These are phyloP conservation scores for Phytophthora pinifolia DNA, from an alignment of 352 stramenopile species.

Conservation along the genomic window DNA sequence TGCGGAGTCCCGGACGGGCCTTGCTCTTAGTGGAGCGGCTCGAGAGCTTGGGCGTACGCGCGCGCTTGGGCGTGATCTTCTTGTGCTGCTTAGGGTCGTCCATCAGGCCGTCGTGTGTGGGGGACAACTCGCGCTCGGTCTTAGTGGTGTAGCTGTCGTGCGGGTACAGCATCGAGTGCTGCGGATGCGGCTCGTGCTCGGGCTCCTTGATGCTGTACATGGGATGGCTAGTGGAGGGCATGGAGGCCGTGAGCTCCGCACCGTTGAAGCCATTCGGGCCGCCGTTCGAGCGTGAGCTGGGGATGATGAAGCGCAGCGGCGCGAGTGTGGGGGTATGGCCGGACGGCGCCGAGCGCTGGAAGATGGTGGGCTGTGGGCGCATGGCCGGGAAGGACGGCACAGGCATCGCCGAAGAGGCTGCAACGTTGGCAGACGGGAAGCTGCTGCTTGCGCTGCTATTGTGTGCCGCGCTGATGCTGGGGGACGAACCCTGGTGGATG, in stretches of 20 bases:
- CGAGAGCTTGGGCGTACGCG: conserved; percentile 53
- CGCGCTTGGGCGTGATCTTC: conserved; percentile 53
- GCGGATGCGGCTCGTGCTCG: conserved; percentile 28
- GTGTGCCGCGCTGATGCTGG: conserved; percentile 9
- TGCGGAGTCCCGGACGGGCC: conserved; percentile 77
- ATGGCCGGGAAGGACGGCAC: conserved; percentile 53
- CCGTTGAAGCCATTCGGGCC: conserved; percentile 20
- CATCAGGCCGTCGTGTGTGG: conserved; percentile 1
- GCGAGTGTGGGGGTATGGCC: conserved; percentile 53
- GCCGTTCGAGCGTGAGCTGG: conserved; percentile 36
- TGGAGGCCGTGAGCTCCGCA: conserved; percentile 2
- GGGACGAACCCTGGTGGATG: conserved; percentile 48
- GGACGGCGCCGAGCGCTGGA: conserved; percentile 21
- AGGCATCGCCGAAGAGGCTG: conserved; percentile 34
- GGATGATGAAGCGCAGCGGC: conserved; percentile 79
- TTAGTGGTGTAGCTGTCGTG: conserved; percentile 27
- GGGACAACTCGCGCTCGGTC: conserved; percentile 20
- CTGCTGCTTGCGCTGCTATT: conserved; percentile 4
- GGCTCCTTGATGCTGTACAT: conserved; percentile 24
- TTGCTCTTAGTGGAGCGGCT: conserved; percentile 85
- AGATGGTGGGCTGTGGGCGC: conserved; percentile 37
- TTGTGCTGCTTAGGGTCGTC: conserved; percentile 39
- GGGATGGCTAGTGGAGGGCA: conserved; percentile 8
- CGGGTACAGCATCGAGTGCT: conserved; percentile 28
- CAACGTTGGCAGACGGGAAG: conserved; percentile 12